Evolutionary conservation across 495 filamentous ascomycete genomes (phyloP), one percentile per base, ranked within the genome.

Genomic region (Lentithecium fluviatile): DNA sequence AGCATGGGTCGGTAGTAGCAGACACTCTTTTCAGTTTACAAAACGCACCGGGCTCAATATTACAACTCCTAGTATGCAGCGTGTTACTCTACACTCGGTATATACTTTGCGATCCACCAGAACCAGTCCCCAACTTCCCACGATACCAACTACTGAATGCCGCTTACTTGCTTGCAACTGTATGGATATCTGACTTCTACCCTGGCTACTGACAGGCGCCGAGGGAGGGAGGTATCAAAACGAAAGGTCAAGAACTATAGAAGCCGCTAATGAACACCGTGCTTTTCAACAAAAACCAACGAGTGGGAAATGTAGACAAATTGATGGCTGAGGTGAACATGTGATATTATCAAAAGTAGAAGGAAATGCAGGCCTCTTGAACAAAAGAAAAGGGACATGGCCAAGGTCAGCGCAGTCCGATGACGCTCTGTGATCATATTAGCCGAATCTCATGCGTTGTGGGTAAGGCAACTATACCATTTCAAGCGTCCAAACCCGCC

Each of bases 401-500:
- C 10, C 20, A 25, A 43, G 15, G 48, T 66, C 23, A 94, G 77
- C 90, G 86, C 64, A 95, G 79, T 48, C 90, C 90, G 71, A 95
- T 95, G 38, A 95, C 90, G 74, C 90, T 94, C 83, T 86, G 62
- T 29, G 25, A 32, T n/a, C 21, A 56, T 60, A 60, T 77, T 73
- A 77, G 73, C 49, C 47, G 43, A n/a, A 15, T 26, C 12, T 29
- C 48, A 12, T 29, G 21, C 48, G 19, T 34, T 43, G 61, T 4
- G 23, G 47, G 20, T 45, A 20, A 45, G 45, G 21, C 32, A 20
- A 1, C 66, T 81, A 70, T 75, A 88, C 86, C 94, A 99, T 99
- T 82, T 99, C 94, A 56, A 99, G 79, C 59, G 94, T 99, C 94
- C 94, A 99, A 59, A 99, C 94, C 68, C 94, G 79, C 59, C 94